A percentile compares a stretch with the other conserved stretches of the same genome.
Conservation (phyloP, 352 stramenopile genomes). For the Phytophthora multivora region DNA sequence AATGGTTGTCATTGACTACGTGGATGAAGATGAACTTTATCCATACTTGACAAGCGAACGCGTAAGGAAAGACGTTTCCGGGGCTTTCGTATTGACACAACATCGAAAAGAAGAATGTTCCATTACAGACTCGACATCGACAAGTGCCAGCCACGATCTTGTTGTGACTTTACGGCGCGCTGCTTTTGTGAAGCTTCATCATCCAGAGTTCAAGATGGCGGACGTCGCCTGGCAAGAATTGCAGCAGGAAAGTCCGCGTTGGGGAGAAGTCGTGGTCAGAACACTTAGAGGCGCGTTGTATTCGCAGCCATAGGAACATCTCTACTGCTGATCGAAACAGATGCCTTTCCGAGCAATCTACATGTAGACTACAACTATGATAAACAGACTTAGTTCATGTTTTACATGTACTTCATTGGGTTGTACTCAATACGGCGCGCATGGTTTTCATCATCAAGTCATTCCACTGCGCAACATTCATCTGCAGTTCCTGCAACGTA, state of each 20-base stretch:
- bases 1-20: background rate
- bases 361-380: no score
- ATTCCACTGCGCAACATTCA: constrained; percentile 18
- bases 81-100: background rate
- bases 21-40: background rate
- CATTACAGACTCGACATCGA: no score
- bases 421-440: no score
- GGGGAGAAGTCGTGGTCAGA: background rate
- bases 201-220: background rate
- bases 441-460: background rate
- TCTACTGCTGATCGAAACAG: no score
- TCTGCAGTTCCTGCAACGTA: constrained; percentile 13
- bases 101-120: background rate
- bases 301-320: no score
- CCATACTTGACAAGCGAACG: background rate
- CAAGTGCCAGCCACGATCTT: background rate
- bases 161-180: background rate
- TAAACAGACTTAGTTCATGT: no score
- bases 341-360: no score
- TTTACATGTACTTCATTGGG: no score
- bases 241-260: background rate
- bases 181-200: background rate
- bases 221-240: background rate
- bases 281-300: no score
- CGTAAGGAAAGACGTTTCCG: background rate